Evolutionary conservation across 768 basidiomycete genomes (phyloP).

Genomic region (Candolleomyces aberdarensis): DNA sequence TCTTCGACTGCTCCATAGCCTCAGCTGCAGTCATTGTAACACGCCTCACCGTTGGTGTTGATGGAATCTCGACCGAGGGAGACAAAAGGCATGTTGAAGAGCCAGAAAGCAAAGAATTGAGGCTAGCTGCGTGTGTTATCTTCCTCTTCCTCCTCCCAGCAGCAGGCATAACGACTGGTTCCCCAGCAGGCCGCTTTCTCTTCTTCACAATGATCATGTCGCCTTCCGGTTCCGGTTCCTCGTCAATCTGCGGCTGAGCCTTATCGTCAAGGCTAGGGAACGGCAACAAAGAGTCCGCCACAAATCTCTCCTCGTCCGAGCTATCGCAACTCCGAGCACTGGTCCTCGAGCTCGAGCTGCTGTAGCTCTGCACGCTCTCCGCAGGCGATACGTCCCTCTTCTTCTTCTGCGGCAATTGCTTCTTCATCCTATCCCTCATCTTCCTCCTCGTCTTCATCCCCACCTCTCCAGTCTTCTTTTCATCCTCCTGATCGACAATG

Average conservation of each 20-base stretch:
- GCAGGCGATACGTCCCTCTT: constrained; percentile 12
- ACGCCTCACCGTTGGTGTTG: neutral
- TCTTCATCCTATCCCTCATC: constrained; percentile 19
- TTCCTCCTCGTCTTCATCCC: constrained; percentile 31
- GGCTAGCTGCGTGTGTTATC: constrained; percentile 1
- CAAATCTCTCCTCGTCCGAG: constrained; percentile 29
- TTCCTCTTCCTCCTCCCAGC: constrained; percentile 5
- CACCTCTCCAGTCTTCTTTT: constrained; percentile 35
- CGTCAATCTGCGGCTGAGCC: neutral
- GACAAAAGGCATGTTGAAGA: too few relatives aligned
- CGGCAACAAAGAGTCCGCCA: constrained; percentile 3
- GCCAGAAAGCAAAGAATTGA: neutral
- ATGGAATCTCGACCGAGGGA: neutral
- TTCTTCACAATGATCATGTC: constrained; percentile 26
- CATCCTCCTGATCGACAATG: neutral
- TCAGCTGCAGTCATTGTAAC: neutral
- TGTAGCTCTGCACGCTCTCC: neutral
- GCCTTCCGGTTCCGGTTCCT: neutral
- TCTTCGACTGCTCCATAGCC: neutral
- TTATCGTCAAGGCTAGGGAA: constrained; percentile 1
- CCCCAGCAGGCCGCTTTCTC: constrained; percentile 48
- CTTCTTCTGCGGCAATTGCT: constrained; percentile 17
- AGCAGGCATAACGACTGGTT: constrained; percentile 34
- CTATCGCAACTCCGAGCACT: constrained; percentile 22
- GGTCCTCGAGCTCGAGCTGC: neutral